These are phyloP conservation scores for Botrytis aclada DNA, from an alignment of 2,329 filamentous ascomycete species.

Conservation along the genomic window DNA sequence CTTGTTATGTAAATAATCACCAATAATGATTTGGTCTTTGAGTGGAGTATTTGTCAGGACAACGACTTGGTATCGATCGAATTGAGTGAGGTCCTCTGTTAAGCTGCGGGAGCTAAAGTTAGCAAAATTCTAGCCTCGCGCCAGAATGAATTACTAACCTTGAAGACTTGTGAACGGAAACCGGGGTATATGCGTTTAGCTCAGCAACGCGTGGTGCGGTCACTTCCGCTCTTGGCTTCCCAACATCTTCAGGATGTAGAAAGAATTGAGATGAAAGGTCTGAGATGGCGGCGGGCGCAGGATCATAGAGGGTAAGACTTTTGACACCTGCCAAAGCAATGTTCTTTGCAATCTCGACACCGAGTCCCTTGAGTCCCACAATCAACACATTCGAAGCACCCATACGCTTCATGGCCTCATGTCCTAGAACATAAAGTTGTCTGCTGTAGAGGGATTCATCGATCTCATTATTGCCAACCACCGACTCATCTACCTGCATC, in stretches of 20 bases:
- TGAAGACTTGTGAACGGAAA: slow-evolving; percentile 67
- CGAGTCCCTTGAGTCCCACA: slow-evolving; percentile 86
- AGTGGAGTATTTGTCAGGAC: slow-evolving; percentile 84
- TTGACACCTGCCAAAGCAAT: slow-evolving; percentile 97
- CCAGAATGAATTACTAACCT: slow-evolving; percentile 42
- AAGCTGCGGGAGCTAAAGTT: slow-evolving; percentile 50
- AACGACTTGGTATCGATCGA: slow-evolving; percentile 89
- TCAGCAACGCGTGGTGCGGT: slow-evolving; percentile 89
- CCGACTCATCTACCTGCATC: slow-evolving; percentile 63
- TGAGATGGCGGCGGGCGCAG: slow-evolving; percentile 74
- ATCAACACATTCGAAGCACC: slow-evolving; percentile 91
- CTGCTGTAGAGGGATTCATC: slow-evolving; percentile 72
- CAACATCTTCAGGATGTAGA: slow-evolving; percentile 80
- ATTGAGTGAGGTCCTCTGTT: slow-evolving; percentile 70
- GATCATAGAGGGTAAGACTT: slow-evolving; percentile 90
- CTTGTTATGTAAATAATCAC: slow-evolving; percentile 91
- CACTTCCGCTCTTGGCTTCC: slow-evolving; percentile 82
- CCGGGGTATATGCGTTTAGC: slow-evolving; percentile 93
- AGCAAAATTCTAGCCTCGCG: slow-evolving; percentile 18
- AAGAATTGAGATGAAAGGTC: slow-evolving; percentile 98
- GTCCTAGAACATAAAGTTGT: slow-evolving; percentile 68
- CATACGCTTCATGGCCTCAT: slow-evolving; percentile 98
- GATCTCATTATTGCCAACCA: slow-evolving; percentile 57
- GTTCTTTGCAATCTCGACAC: slow-evolving; percentile 98
- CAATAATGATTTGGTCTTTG: slow-evolving; percentile 75